These are phyloP conservation scores for Mesotaenium endlicherianum DNA, from an alignment of 139 green algal species.

Conservation along the genomic window DNA sequence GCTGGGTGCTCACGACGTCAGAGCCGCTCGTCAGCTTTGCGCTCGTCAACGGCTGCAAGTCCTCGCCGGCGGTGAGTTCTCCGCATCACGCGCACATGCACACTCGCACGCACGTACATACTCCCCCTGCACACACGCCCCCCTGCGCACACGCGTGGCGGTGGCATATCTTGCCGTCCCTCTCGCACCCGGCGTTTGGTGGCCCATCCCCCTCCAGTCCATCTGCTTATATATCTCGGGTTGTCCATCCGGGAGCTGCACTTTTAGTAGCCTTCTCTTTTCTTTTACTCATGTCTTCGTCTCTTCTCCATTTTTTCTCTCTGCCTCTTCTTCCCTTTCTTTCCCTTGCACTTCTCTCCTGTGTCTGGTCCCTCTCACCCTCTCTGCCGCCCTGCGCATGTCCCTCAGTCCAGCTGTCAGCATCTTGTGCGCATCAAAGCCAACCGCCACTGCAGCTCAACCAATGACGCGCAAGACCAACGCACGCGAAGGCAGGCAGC, in stretches of 20 bases:
- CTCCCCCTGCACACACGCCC: background rate
- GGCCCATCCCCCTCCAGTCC: background rate
- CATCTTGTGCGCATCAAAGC: too few species aligned
- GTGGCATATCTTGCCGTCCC: too few species aligned
- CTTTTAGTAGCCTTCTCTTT: background rate
- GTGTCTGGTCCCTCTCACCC: background rate
- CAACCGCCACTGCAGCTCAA: background rate
- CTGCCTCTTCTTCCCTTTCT: background rate
- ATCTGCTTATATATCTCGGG: background rate
- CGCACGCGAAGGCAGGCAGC: too few species aligned
- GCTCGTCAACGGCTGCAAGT: slow-evolving; percentile 17
- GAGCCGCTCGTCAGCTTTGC: slow-evolving; percentile 39
- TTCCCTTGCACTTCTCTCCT: background rate
- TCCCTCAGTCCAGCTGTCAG: background rate
- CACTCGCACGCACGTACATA: background rate
- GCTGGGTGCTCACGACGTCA: background rate
- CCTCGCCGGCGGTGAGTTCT: slow-evolving; percentile 16
- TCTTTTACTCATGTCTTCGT: background rate
- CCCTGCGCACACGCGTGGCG: too few species aligned
- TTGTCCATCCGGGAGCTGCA: background rate
- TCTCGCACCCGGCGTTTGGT: background rate
- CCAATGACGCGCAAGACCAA: too few species aligned
- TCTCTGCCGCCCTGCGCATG: background rate
- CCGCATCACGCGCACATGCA: background rate
- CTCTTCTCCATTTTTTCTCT: background rate